Conservation (phyloP, 1,284 basidiomycete genomes). For the Sanghuangporus baumii region DNA sequence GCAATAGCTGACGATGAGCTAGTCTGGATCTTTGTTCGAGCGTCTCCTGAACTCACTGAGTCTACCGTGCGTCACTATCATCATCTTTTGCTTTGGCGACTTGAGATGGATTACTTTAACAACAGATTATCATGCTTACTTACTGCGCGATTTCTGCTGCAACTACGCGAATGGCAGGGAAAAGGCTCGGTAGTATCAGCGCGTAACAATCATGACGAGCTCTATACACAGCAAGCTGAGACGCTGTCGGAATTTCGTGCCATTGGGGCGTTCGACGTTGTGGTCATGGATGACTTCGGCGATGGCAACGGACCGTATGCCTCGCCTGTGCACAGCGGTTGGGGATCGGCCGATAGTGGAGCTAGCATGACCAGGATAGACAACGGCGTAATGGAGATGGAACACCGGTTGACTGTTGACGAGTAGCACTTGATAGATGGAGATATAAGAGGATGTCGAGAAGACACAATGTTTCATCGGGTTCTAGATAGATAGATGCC, state of each 20-base stretch:
- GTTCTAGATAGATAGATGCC: too few species aligned
- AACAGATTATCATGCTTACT: not conserved
- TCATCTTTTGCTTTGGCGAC: not conserved
- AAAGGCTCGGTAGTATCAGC: not conserved
- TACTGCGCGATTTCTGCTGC: not conserved
- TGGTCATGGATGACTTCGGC: conserved; percentile 1
- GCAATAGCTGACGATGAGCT: not conserved
- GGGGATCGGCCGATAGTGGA: not conserved
- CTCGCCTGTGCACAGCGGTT: not conserved
- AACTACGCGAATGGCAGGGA: not conserved
- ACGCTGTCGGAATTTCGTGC: not conserved
- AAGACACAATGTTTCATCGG: too few species aligned
- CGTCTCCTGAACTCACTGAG: not conserved
- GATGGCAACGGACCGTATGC: not conserved
- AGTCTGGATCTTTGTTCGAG: not conserved
- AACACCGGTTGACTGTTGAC: not conserved
- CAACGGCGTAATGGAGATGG: not conserved
- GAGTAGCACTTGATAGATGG: too few species aligned
- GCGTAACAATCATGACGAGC: not conserved
- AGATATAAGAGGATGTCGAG: too few species aligned
- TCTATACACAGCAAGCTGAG: not conserved
- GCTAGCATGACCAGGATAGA: not conserved
- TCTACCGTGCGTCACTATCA: not conserved
- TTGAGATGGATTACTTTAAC: not conserved
- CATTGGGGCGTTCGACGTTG: not conserved